Evolutionary conservation across 2,329 filamentous ascomycete genomes (phyloP), one percentile per base, ranked within the genome.

Genomic region (Cryphonectria japonica): DNA sequence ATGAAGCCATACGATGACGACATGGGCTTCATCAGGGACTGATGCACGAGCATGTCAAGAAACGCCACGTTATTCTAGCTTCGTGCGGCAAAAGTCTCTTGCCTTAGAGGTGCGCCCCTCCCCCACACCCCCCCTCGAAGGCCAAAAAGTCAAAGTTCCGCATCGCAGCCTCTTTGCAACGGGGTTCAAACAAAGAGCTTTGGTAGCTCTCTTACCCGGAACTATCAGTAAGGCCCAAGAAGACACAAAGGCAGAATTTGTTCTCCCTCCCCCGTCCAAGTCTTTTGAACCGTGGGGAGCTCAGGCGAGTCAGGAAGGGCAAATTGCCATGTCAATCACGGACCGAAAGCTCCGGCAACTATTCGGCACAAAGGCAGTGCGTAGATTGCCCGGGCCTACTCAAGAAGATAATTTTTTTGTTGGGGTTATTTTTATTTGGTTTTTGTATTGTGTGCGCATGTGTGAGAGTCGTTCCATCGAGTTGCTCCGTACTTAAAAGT

Each of bases 341-440:
- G 61, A 46, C n/a, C 29, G 41, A 46, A 64, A 19, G 61, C 39
- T 64, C 61, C 61, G 60, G n/a, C 60, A 62, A 41, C 34, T 26
- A 11, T 16, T 29, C 11, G 52, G 52, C n/a, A 32, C 52, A 16
- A n/a, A 9, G 46, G 9, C 1, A 7, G 11, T n/a, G 3, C 22
- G 46, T n/a, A n/a, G 6, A 50, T 50, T 9, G 19, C n/a, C 22
- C 11, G 59, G 59, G 59, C 19, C 32, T 60, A 62, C 34, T 50
- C 26, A 26, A 26, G 26, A 26, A 26, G 26, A 26, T 26, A 26
- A 26, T 26, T 4, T 50, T 54, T 5, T 13, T 54, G 1, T 9
- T 26, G 50, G 6, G 50, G n/a, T 22, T 22, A 9, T 50, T 6
- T 50, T 50, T 2, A 1, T 19, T 46, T 16, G 26, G 26, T 46